Evolutionary conservation across 106 monocot genomes (phyloP), one percentile per base, ranked within the genome.

Genomic region (Dioscorea alata): DNA sequence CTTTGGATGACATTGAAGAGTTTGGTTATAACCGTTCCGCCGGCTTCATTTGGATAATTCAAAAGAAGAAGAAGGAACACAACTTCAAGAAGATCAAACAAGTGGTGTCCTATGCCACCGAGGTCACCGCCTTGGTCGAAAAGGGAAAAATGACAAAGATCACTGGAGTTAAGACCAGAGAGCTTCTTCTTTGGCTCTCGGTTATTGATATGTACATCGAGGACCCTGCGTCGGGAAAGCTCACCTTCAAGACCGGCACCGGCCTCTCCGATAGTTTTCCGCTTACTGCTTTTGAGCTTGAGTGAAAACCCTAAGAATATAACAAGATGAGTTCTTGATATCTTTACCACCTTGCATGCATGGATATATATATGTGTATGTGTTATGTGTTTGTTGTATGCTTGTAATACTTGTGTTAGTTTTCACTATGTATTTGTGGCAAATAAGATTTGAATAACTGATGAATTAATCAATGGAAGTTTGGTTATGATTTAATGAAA

Each of bases 1-100:
- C 64, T 5, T 24, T 64, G 18, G 64, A 64, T 13, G 64, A 64
- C 33, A 64, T 64, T 24, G 16, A 64, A 33, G 64, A 64, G 54
- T 56, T 56, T 15, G 54, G 54, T 16, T 56, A 56, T 14, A 56
- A 56, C 54, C 54, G 54, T 15, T 4, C 16, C 16, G 2, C 54
- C 19, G 54, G 54, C n/a, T 56, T 56, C 42, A 42, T 42, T 42
- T 42, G 42, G 42, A 0, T 42, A 10, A 6, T 42, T 10, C 42
- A 42, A 6, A 56, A 56, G 54, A 56, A 56, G 54, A 56, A 56
- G 54, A 56, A 56, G 54, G 54, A 56, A 10, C 54, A 56, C 54
- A 56, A 16, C 19, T 56, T 56, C 54, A 56, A 56, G 54, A 9
- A 16, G 16, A 56, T 56, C 54, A 56, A 56, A 14, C 54, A 19